Conservation (phyloP, 441 rosid genomes). For the Francoa sonchifolia region DNA sequence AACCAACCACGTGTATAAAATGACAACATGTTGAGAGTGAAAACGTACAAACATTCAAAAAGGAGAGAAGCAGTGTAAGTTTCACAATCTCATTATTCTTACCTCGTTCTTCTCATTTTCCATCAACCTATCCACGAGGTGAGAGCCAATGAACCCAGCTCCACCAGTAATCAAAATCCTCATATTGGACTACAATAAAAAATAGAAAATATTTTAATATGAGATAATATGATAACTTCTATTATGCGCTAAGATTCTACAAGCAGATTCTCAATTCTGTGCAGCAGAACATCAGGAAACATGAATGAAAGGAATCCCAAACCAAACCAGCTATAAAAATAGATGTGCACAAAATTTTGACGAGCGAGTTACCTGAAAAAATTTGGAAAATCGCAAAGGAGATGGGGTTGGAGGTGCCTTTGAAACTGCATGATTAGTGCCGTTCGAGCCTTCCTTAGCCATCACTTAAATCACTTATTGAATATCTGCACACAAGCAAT, state of each 20-base stretch:
- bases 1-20: not conserved
- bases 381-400: constrained; percentile 84
- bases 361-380: constrained; percentile 45
- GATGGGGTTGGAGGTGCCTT: constrained; percentile 86
- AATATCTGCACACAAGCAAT: constrained; percentile 14
- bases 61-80: no score
- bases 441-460: constrained; percentile 45
- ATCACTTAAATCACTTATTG: constrained; percentile 42
- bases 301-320: not conserved
- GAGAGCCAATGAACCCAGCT: constrained; percentile 97
- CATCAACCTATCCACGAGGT: constrained; percentile 87
- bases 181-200: constrained; percentile 64
- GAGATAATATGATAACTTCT: no score
- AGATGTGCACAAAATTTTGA: not conserved
- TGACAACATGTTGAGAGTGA: not conserved
- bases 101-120: constrained; percentile 95
- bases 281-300: not conserved
- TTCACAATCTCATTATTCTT: no score
- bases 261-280: no score
- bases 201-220: not conserved
- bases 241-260: no score
- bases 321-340: no score
- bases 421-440: constrained; percentile 36
- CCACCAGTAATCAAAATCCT: constrained; percentile 95
- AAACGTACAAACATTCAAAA: no score